Percentiles rank a stretch among this genome's conserved stretches.
Evolutionary conservation across 73 alveolate species (phyloP).

Genomic region (Diophrys sp.): DNA sequence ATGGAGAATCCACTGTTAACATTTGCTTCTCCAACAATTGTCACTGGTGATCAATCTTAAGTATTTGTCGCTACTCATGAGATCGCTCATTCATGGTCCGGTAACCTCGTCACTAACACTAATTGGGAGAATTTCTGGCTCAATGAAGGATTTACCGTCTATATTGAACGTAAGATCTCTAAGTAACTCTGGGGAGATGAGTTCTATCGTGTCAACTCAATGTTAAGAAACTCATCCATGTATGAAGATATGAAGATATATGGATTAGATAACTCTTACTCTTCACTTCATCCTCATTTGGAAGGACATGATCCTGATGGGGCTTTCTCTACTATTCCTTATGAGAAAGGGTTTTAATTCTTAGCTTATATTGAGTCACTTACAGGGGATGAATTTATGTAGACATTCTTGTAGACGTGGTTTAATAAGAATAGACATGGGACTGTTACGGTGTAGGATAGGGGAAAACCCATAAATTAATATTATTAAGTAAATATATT

Average conservation of each 20-base stretch:
- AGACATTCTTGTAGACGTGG: slow-evolving; percentile 63
- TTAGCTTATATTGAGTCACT: slow-evolving; percentile 79
- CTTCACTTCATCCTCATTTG: slow-evolving; percentile 60
- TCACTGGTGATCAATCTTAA: slow-evolving; percentile 70
- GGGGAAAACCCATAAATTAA: too few species aligned
- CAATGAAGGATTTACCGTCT: slow-evolving; percentile 89
- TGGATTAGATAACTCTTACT: slow-evolving; percentile 61
- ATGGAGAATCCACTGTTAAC: slow-evolving; percentile 89
- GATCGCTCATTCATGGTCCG: slow-evolving; percentile 90
- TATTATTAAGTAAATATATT: too few species aligned
- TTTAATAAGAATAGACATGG: slow-evolving; percentile 43
- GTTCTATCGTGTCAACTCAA: slow-evolving; percentile 53
- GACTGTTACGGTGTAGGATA: slow-evolving; percentile 56
- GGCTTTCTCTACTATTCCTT: slow-evolving; percentile 92
- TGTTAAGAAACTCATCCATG: slow-evolving; percentile 56
- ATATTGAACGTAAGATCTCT: slow-evolving; percentile 69
- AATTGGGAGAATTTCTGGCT: slow-evolving; percentile 89
- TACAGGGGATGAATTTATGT: slow-evolving; percentile 79
- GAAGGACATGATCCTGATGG: slow-evolving; percentile 93
- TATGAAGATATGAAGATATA: slow-evolving; percentile 52
- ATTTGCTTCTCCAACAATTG: slow-evolving; percentile 80
- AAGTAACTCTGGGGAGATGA: slow-evolving; percentile 20
- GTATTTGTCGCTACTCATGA: slow-evolving; percentile 84
- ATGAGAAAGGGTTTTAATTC: slow-evolving; percentile 94
- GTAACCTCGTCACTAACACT: slow-evolving; percentile 78